A percentile compares a stretch with the other conserved stretches of the same genome.
Evolutionary conservation across 148 eudicot species (phyloP).

Genomic region (Tetragonia tetragonoides): DNA sequence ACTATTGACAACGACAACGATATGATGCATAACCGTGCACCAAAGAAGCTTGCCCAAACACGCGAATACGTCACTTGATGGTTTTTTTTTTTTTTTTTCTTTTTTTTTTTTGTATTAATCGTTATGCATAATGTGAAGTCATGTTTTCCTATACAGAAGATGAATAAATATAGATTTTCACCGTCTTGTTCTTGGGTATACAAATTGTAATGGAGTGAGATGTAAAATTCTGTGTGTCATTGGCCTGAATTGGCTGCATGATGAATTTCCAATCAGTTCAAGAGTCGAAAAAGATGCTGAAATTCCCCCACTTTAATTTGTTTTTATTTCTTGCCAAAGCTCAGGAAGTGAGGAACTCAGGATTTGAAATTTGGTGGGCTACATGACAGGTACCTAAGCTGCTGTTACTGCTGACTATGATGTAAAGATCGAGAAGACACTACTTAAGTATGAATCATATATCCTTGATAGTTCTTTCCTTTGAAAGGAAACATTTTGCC

Average conservation of each 20-base stretch:
- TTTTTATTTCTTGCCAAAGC: background rate
- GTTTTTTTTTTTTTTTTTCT: background rate
- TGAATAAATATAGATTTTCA: background rate
- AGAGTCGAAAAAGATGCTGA: background rate
- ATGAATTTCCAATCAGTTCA: background rate
- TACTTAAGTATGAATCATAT: background rate
- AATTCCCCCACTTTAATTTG: background rate
- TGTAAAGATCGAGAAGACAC: slow-evolving; percentile 1
- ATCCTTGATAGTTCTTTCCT: background rate
- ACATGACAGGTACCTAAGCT: slow-evolving; percentile 7
- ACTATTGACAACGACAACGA: no score
- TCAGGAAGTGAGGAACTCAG: background rate
- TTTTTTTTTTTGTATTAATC: background rate
- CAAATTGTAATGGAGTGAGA: background rate
- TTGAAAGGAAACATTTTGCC: background rate
- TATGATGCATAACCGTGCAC: no score
- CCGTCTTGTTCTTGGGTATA: background rate
- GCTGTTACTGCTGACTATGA: background rate
- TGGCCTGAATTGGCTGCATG: slow-evolving; percentile 1
- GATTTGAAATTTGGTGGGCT: background rate
- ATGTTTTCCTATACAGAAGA: background rate
- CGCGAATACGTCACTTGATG: no score
- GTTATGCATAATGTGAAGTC: slow-evolving; percentile 4
- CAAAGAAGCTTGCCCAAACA: no score
- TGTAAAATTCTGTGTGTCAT: background rate